Evolutionary conservation across 768 basidiomycete genomes (phyloP).

Genomic region (Grammothele lineata): DNA sequence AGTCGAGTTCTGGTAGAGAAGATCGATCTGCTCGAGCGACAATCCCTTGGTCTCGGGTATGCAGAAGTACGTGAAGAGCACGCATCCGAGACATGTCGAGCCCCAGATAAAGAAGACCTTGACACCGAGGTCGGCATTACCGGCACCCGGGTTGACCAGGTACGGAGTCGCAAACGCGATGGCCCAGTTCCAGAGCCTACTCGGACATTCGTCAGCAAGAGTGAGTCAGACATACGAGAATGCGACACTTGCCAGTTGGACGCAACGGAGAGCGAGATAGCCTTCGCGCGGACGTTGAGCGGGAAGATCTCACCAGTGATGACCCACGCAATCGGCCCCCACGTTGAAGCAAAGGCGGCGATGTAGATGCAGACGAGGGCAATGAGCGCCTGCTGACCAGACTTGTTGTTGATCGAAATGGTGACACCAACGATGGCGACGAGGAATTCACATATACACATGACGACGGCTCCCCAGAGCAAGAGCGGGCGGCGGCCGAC

Average conservation of each 20-base stretch:
- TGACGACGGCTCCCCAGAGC: conserved; percentile 70
- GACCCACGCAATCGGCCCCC: conserved; percentile 65
- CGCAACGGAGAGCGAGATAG: conserved; percentile 65
- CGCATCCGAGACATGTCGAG: conserved; percentile 58
- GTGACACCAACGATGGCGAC: conserved; percentile 59
- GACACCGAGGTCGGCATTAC: conserved; percentile 54
- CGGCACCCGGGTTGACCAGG: conserved; percentile 39
- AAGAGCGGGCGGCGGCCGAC: conserved; percentile 77
- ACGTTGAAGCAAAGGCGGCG: conserved; percentile 40
- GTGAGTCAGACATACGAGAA: not conserved
- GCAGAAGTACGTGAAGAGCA: conserved; percentile 78
- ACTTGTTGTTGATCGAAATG: conserved; percentile 34
- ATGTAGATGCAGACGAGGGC: conserved; percentile 47
- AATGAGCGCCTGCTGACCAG: conserved; percentile 56
- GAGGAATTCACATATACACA: conserved; percentile 80
- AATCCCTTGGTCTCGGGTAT: conserved; percentile 82
- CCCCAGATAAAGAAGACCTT: conserved; percentile 91
- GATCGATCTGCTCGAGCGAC: conserved; percentile 81
- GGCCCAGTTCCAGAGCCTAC: conserved; percentile 64
- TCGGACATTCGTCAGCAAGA: no score
- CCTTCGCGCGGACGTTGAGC: conserved; percentile 73
- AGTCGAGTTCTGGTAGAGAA: conserved; percentile 66
- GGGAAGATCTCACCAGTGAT: conserved; percentile 76
- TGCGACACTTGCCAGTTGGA: conserved; percentile 53
- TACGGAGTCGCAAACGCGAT: conserved; percentile 52